Base-by-base conservation (phyloP, 2,329 filamentous ascomycete species). In the Xylaria hypoxylon region DNA sequence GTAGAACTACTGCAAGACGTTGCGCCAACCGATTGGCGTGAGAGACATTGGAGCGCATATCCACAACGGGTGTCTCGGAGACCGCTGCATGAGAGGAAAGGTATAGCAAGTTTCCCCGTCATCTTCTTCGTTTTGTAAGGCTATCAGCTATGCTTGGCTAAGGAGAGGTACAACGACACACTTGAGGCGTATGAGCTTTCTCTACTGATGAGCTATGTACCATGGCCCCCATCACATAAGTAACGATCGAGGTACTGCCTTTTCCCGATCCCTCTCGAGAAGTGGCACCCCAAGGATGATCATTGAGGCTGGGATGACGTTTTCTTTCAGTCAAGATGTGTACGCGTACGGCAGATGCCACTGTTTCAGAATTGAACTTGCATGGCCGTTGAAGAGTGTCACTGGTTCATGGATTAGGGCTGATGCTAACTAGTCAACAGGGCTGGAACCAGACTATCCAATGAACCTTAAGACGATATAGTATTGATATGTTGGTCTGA, bases 301-400 rank as follows among this genome's bases (percentile, higher is more conserved):
- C 28, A 42, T 17, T 17, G 15, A 67, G 45, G n/a, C 44, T 59
- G 38, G 57, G 53, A 64, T 67, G 31, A 38, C 35, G 52, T 51
- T 47, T 44, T 61, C 42, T 59, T 38, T 55, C 55, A 55, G 58
- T 63, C 35, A 53, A 55, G 50, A 44, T 59, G 64, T 69, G 63
- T 64, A 64, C 67, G 57, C 57, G 72, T 71, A 69, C 68, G 40
- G 44, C 71, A 64, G 64, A 60, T 70, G 68, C 58, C 64, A 68
- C 53, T 69, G 70, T 74, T 69, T 72, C 70, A 73, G 52, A 57
- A 13, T 53, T 51, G 42, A 55, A 58, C 50, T 42, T 68, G 58
- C 64, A 68, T 53, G 40, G 51, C 51, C 62, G 28, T 66, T 64
- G 51, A 42, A 63, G 5, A 53, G 48, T 65, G 47, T 59, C 57